phyloP scores from a whole-genome alignment of 345 rosid genomes.

The Populus euphratica region DNA sequence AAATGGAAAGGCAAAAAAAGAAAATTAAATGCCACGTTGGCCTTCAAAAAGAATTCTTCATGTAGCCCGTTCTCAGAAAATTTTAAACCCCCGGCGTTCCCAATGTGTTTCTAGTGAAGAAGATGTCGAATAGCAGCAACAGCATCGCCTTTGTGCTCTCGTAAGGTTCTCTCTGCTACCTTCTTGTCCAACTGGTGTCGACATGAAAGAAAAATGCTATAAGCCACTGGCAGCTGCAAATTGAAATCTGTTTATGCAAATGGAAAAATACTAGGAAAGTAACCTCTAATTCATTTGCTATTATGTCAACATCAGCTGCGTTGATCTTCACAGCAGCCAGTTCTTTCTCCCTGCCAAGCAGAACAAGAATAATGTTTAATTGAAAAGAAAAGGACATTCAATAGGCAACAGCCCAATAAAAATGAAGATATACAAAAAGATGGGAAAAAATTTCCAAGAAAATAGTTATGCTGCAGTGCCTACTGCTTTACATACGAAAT shows the following conservation, averaged over 20 bases:
- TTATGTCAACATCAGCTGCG: slow-evolving; percentile 81
- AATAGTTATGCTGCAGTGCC: background rate
- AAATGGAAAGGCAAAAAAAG: background rate
- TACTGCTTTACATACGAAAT: background rate
- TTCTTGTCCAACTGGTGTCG: slow-evolving; percentile 68
- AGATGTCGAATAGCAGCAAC: slow-evolving; percentile 82
- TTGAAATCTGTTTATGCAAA: background rate
- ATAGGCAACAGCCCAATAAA: background rate
- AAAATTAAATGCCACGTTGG: background rate
- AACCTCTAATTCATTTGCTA: slow-evolving; percentile 92
- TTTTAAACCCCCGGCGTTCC: background rate
- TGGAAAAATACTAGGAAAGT: background rate
- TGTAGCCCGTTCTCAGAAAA: background rate
- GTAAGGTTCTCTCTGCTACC: slow-evolving; percentile 84
- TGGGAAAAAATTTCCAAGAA: background rate
- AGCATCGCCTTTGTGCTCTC: slow-evolving; percentile 96
- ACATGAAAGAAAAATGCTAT: slow-evolving; percentile 11
- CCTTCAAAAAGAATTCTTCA: background rate
- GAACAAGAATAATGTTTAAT: background rate
- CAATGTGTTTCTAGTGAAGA: slow-evolving; percentile 41
- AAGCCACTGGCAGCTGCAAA: slow-evolving; percentile 6
- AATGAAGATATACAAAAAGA: background rate
- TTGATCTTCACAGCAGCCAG: slow-evolving; percentile 96
- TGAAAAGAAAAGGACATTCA: background rate
- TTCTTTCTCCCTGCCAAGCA: slow-evolving; percentile 72